A percentile compares a stretch with the other conserved stretches of the same genome.
Evolutionary conservation across 768 basidiomycete species (phyloP).

Genomic region (Mycena galericulata): DNA sequence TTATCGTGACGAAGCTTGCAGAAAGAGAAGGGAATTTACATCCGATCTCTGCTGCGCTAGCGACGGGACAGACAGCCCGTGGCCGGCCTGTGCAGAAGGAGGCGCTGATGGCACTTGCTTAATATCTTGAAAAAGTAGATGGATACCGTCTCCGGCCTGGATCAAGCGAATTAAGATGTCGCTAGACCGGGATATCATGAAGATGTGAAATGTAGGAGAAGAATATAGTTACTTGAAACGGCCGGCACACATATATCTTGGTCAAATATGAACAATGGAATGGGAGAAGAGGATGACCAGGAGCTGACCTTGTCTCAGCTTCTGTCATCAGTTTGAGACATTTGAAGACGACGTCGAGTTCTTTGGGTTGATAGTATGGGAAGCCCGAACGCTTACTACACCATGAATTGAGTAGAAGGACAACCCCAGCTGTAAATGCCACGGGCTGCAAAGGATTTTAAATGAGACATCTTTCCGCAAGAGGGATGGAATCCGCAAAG

Average conservation of each 20-base stretch:
- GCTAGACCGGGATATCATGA: constrained; percentile 12
- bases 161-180: constrained; percentile 25
- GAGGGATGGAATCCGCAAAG: too few relatives aligned
- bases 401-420: constrained; percentile 65
- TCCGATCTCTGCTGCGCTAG: too few relatives aligned
- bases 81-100: constrained; percentile 17
- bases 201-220: too few relatives aligned
- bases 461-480: too few relatives aligned
- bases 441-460: constrained; percentile 31
- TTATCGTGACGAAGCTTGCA: too few relatives aligned
- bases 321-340: constrained; percentile 47
- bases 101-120: not conserved
- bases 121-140: not conserved
- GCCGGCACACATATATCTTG: constrained; percentile 21
- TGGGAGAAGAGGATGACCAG: too few relatives aligned
- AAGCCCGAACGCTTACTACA: constrained; percentile 50
- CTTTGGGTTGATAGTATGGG: constrained; percentile 46
- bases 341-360: constrained; percentile 56
- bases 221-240: constrained; percentile 23
- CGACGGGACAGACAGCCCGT: not conserved
- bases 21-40: too few relatives aligned
- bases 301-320: constrained; percentile 11
- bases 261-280: not conserved
- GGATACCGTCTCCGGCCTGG: not conserved
- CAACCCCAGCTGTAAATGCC: constrained; percentile 46